Evolutionary conservation across 768 basidiomycete genomes (phyloP), one percentile per base, ranked within the genome.

Genomic region (Daedaleopsis sinensis): DNA sequence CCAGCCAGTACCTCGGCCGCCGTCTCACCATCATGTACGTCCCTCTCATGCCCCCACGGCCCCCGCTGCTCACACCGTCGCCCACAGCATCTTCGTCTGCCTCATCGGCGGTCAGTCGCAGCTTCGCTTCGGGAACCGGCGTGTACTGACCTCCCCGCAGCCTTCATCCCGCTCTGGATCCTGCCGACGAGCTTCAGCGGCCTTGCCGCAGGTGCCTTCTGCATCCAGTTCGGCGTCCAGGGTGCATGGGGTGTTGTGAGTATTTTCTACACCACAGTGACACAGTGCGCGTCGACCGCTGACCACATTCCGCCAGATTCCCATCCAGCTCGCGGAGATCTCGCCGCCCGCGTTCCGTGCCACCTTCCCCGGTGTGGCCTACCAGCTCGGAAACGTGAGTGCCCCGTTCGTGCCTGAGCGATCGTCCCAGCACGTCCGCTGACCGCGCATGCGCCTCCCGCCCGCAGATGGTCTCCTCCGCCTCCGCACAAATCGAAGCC

Each of bases 311-410:
- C 23, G 54, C 19, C n/a, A 79, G 80, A 82, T 85, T 71, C 93
- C 93, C 1, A 89, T 94, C 67, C 90, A 89, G 72, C 79, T 96
- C 21, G 81, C 86, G 13, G 94, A 96, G 73, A 81, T 94, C 76
- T 90, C 90, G 0, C 94, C 94, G 2, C 90, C 92, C 5, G 93
- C 91, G 0, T 96, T 94, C 81, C 82, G 94, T 58, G 91, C 93
- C 4, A 90, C 90, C 1, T 94, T 93, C 80, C 90, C 90, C 42
- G 93, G 93, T 60, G 84, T 93, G 0, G 85, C 89, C 3, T 95
- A 94, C 74, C 93, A 94, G 67, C 66, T 94, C 24, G 91, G 93
- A 46, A 93, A 91, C 74, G 81, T 73, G 15, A 43, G 73, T 67
- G 2, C 7, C 27, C 15, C n/a, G n/a, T n/a, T n/a, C n/a, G n/a